A percentile compares a stretch with the other conserved stretches of the same genome.
Evolutionary conservation across 1,284 basidiomycete genomes (phyloP).

Genomic region (Heliocybe sulcata): DNA sequence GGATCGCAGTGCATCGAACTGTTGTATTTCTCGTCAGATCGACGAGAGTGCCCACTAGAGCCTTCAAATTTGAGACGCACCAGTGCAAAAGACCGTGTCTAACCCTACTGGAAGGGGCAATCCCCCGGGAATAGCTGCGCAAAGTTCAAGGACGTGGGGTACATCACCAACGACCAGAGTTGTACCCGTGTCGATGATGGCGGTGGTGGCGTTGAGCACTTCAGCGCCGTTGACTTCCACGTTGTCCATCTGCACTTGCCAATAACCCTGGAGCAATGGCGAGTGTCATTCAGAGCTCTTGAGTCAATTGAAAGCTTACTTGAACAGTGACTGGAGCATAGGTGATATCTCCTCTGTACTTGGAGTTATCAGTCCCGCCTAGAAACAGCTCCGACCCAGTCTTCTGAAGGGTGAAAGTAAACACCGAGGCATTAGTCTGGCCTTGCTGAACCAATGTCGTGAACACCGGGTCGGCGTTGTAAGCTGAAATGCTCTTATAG

Average conservation of each 20-base stretch:
- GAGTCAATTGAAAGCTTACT: conserved; percentile 8
- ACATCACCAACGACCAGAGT: conserved; percentile 4
- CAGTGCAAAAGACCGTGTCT: conserved; percentile 1
- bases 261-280: conserved; percentile 14
- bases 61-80: neutral
- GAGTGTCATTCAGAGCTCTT: too few relatives aligned
- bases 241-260: conserved; percentile 16
- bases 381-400: conserved; percentile 29
- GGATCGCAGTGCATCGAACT: conserved; percentile 18
- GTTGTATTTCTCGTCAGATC: neutral
- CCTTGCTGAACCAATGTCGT: conserved; percentile 16
- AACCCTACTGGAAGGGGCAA: conserved; percentile 14
- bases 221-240: conserved; percentile 11
- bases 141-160: conserved; percentile 6
- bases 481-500: conserved; percentile 16
- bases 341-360: conserved; percentile 16
- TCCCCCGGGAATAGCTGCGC: conserved; percentile 14
- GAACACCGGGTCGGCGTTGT: conserved; percentile 15
- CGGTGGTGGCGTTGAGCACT: conserved; percentile 1
- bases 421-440: conserved; percentile 18
- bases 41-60: neutral
- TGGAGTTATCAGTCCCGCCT: conserved; percentile 23
- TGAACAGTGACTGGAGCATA: conserved; percentile 14
- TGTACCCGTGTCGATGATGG: conserved; percentile 7
- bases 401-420: conserved; percentile 28